phyloP scores from a whole-genome alignment of 257 asterid species.

The Voacanga thouarsii region DNA sequence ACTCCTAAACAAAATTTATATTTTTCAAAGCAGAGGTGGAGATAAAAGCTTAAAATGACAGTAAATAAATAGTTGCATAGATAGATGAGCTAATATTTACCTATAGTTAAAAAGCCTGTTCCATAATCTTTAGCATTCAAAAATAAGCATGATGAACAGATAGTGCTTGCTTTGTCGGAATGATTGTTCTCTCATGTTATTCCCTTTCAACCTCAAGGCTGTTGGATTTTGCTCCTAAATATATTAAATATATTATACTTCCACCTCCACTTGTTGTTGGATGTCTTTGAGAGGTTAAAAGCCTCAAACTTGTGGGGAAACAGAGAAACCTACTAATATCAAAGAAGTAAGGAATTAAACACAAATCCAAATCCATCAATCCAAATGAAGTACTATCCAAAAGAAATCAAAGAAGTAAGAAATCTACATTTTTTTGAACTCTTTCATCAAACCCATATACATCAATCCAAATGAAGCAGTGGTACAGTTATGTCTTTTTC shows the following conservation, averaged over 20 bases:
- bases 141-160: background rate
- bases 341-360: too few relatives aligned
- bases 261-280: too few relatives aligned
- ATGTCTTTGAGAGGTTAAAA: background rate
- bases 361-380: too few relatives aligned
- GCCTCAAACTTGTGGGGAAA: background rate
- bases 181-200: too few relatives aligned
- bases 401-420: too few relatives aligned
- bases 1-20: background rate
- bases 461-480: background rate
- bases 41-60: background rate
- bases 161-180: background rate
- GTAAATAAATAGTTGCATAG: background rate
- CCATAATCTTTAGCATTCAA: background rate
- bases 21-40: background rate
- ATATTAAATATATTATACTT: too few relatives aligned
- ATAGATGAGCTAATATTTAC: background rate
- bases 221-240: too few relatives aligned
- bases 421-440: background rate
- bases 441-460: background rate
- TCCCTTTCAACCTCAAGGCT: too few relatives aligned
- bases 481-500: background rate
- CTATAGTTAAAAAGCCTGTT: background rate
- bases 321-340: background rate
- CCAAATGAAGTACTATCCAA: too few relatives aligned